Conservation (phyloP, 2,329 filamentous ascomycete species). For the Claviceps pusilla region DNA sequence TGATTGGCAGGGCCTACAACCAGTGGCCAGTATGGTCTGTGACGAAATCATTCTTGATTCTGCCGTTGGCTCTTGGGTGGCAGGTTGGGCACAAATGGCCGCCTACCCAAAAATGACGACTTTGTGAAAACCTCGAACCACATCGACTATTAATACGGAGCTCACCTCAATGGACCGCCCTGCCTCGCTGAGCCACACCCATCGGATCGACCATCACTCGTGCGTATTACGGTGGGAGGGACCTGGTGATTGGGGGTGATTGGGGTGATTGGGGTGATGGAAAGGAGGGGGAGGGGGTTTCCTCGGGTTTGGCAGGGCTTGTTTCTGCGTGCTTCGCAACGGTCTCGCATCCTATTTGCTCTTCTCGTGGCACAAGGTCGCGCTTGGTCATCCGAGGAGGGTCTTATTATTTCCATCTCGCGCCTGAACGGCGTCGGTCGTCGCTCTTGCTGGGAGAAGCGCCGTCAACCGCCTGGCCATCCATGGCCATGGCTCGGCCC, state of each 20-base stretch:
- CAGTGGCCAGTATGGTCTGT: neutral
- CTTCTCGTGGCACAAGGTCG: constrained; percentile 1
- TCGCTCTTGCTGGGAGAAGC: neutral
- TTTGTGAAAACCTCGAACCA: neutral
- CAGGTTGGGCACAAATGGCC: constrained; percentile 5
- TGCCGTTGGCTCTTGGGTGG: neutral
- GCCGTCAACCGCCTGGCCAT: neutral
- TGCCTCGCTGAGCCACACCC: neutral
- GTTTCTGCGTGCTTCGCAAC: neutral
- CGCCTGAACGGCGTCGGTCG: constrained; percentile 4
- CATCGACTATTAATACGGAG: neutral
- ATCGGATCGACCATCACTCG: neutral
- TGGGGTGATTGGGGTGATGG: too few species aligned
- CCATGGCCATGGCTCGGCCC: neutral
- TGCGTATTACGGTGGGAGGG: neutral
- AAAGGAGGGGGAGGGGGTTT: too few species aligned
- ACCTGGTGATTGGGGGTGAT: neutral
- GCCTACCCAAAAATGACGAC: neutral
- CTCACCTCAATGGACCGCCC: neutral
- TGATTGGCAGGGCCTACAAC: neutral
- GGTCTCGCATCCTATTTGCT: constrained; percentile 3
- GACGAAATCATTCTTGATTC: neutral
- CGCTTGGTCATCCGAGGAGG: neutral
- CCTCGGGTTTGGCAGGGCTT: neutral
- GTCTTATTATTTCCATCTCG: neutral